Percentiles rank a stretch among this genome's conserved stretches.
Evolutionary conservation across 306 rosid genomes (phyloP).

Genomic region (Argentina anserina): DNA sequence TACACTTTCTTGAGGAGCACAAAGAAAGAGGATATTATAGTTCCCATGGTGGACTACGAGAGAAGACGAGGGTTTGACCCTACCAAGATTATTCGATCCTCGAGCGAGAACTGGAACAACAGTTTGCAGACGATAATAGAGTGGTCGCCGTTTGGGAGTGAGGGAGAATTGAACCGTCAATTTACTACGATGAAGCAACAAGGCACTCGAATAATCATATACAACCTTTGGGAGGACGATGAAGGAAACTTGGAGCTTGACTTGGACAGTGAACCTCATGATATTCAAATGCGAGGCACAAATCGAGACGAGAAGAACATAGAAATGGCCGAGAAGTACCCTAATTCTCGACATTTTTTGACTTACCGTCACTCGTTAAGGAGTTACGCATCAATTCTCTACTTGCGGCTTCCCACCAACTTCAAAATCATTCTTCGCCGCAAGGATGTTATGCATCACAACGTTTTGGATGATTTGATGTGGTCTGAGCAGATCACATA

Average conservation of each 20-base stretch:
- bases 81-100: slow-evolving; percentile 52
- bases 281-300: slow-evolving; percentile 87
- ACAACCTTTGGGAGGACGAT: slow-evolving; percentile 97
- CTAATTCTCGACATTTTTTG: slow-evolving; percentile 80
- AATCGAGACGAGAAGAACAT: slow-evolving; percentile 85
- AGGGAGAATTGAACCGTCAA: slow-evolving; percentile 72
- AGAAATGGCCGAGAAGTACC: slow-evolving; percentile 73
- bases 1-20: slow-evolving; percentile 89
- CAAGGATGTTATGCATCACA: slow-evolving; percentile 81
- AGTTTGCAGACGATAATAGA: slow-evolving; percentile 64
- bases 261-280: slow-evolving; percentile 74
- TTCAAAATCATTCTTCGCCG: slow-evolving; percentile 90
- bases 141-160: slow-evolving; percentile 81
- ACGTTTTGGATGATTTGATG: slow-evolving; percentile 97
- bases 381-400: slow-evolving; percentile 85
- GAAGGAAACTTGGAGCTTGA: slow-evolving; percentile 89
- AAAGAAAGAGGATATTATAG: slow-evolving; percentile 86
- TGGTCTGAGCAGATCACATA: slow-evolving; percentile 75
- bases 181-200: slow-evolving; percentile 56
- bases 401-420: slow-evolving; percentile 76
- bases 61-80: slow-evolving; percentile 30
- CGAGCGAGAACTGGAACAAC: slow-evolving; percentile 58
- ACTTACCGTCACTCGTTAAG: slow-evolving; percentile 88
- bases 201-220: slow-evolving; percentile 85
- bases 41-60: slow-evolving; percentile 94